Evolutionary conservation across 192 early-diverging fungal genomes (phyloP).

Genomic region (Pilaira anomala): DNA sequence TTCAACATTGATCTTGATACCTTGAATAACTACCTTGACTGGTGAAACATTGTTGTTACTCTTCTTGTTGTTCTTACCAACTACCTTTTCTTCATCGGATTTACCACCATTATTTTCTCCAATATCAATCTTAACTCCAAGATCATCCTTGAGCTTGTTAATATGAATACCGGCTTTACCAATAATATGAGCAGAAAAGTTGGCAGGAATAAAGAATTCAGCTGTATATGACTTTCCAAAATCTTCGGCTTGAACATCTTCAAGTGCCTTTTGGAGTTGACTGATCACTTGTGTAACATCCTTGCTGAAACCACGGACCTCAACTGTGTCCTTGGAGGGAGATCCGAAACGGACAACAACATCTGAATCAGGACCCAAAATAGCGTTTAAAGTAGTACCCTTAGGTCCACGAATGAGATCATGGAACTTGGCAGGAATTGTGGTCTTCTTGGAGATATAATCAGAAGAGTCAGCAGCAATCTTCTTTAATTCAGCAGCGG

Average conservation of each 20-base stretch:
- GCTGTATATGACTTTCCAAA: constrained; percentile 65
- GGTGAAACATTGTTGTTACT: constrained; percentile 31
- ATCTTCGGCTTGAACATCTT: constrained; percentile 68
- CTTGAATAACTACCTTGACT: constrained; percentile 71
- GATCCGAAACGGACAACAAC: constrained; percentile 74
- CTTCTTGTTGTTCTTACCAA: constrained; percentile 35
- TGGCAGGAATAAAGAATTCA: constrained; percentile 70
- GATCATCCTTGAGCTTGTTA: constrained; percentile 71
- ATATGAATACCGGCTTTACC: constrained; percentile 88
- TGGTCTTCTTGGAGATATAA: constrained; percentile 54
- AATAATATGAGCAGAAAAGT: constrained; percentile 71
- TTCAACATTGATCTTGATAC: constrained; percentile 72
- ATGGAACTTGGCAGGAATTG: constrained; percentile 76
- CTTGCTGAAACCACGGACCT: constrained; percentile 75
- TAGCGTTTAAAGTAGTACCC: constrained; percentile 69
- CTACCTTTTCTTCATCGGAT: constrained; percentile 24
- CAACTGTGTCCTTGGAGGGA: constrained; percentile 60
- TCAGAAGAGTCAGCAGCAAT: constrained; percentile 61
- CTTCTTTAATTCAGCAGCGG: constrained; percentile 67
- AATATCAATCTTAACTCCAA: constrained; percentile 71
- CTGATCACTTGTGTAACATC: constrained; percentile 71
- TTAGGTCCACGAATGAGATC: constrained; percentile 71
- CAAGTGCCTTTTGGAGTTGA: constrained; percentile 65
- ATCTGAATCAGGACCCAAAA: constrained; percentile 60
- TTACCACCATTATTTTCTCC: constrained; percentile 37